Evolutionary conservation across 129 eudicot species (phyloP), one percentile per base, ranked within the genome.

Genomic region (Artemisia argyi): DNA sequence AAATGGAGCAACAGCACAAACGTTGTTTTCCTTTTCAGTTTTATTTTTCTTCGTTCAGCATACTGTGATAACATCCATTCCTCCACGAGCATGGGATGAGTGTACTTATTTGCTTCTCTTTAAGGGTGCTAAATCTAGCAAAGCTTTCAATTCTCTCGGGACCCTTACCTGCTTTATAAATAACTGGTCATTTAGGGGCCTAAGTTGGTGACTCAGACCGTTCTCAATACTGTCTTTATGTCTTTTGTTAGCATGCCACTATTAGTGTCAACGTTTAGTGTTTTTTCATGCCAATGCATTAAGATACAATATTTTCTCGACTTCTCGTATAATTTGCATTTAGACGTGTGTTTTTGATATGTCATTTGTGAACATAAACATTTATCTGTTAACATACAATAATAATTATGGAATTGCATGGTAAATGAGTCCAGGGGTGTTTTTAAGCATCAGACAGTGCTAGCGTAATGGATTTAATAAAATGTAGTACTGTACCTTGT

Each of bases 211-310:
- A 61, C 47, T 7, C 42, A 1, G 9, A 55, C 61, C 19, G 20
- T 61, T 28, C 66, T 30, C 15, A 7, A 61, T 61, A 13, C 15
- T 61, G 47, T 17, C 20, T 61, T 30, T 5, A 2, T 61, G 66
- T 24, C 65, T 39, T 10, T 60, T 13, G 30, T 60, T 19, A 44
- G 2, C 44, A 55, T 57, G 52, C 30, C 18, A 70, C 47, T 26
- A 26, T 65, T 61, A 20, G 30, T 48, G 59, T 24, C 49, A 35
- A 57, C 22, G 30, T 61, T 11, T 52, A 11, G n/a, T 11, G 46
- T 30, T 30, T 69, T 9, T 69, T 28, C 51, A 13, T 54, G 35
- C 74, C 24, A 10, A 39, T 24, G 68, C 68, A 60, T 72, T 46
- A 59, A 72, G 49, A 14, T 60, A 44, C 17, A 17, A 22, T 59